phyloP scores from a whole-genome alignment of 208 protist species.

The Tetramitus jugosus region DNA sequence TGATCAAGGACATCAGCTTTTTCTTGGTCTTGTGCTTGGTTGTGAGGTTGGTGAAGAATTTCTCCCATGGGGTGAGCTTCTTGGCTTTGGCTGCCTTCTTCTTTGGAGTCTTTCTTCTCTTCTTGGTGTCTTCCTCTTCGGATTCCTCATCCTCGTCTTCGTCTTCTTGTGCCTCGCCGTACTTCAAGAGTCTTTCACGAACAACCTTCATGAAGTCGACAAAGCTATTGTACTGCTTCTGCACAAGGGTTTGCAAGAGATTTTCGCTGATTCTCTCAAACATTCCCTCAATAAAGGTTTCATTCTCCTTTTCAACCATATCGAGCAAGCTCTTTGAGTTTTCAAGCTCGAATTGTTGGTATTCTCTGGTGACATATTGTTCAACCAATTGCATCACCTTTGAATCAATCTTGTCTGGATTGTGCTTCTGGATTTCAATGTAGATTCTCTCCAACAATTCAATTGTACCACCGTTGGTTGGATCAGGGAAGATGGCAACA shows the following conservation, averaged over 20 bases:
- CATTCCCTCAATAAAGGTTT: neutral
- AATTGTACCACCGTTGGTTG: neutral
- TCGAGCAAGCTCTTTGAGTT: neutral
- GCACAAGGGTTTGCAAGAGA: neutral
- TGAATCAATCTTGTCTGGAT: neutral
- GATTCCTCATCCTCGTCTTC: neutral
- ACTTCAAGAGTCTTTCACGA: neutral
- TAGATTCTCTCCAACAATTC: neutral
- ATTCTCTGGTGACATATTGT: neutral
- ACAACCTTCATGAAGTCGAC: neutral
- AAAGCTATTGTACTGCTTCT: neutral
- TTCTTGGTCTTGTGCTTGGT: neutral
- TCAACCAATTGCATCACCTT: neutral
- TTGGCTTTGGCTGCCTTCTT: neutral
- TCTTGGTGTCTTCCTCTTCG: neutral
- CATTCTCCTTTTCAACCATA: neutral
- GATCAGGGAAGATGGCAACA: neutral
- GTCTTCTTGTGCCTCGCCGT: neutral
- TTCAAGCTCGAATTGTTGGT: neutral
- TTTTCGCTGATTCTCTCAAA: neutral
- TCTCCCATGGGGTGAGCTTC: neutral
- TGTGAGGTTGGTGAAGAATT: neutral
- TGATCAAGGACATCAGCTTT: neutral
- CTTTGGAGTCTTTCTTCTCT: neutral
- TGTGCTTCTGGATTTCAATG: neutral